phyloP scores from a whole-genome alignment of 1,284 basidiomycete genomes.

The Puccinia brachypodii region DNA sequence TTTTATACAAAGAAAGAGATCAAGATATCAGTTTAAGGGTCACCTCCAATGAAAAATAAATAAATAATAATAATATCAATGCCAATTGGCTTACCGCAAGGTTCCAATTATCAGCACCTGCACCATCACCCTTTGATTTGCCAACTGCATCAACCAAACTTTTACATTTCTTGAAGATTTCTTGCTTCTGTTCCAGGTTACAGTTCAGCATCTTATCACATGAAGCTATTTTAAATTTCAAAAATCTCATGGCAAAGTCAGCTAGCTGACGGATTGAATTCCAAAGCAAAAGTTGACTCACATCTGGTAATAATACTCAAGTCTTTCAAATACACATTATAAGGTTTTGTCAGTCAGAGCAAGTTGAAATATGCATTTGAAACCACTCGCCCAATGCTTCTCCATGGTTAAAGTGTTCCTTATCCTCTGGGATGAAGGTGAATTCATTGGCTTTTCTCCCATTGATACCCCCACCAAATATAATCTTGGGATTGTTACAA shows the following conservation, averaged over 20 bases:
- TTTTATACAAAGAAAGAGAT: neutral
- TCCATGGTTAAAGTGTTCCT: neutral
- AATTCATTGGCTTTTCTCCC: neutral
- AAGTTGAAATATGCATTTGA: neutral
- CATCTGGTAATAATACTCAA: constrained; percentile 20
- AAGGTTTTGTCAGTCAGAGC: neutral
- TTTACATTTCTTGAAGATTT: constrained; percentile 4
- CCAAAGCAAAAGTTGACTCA: neutral
- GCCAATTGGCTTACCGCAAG: constrained; percentile 8
- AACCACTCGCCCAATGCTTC: neutral
- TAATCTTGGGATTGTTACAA: constrained; percentile 22
- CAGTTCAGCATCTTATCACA: constrained; percentile 25
- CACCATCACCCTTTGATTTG: constrained; percentile 3
- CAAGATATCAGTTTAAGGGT: neutral
- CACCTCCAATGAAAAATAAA: neutral
- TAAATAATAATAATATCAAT: neutral
- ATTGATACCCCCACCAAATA: constrained; percentile 1
- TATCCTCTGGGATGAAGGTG: neutral
- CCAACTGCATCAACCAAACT: neutral
- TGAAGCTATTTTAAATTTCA: neutral
- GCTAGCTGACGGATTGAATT: neutral
- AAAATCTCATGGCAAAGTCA: neutral
- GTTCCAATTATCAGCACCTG: constrained; percentile 40
- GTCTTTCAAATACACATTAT: neutral
- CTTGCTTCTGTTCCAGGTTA: neutral